Base-by-base conservation (phyloP, 1,139 yeast genomes). In the Pichia sp. region DNA sequence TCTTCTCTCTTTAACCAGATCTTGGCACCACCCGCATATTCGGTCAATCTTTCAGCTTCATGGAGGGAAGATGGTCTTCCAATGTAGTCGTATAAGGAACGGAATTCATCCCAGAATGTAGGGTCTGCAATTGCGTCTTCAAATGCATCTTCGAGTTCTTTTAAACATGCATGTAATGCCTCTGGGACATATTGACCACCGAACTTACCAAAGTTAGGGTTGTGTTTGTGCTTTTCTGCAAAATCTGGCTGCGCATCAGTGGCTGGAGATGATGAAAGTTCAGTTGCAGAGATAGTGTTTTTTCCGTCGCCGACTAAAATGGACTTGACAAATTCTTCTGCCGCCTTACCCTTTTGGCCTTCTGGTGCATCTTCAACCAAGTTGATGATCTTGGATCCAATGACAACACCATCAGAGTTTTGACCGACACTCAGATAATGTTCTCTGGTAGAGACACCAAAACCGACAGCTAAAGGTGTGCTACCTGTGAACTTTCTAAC, bases 121-220 rank as follows among this genome's bases (percentile, higher is more conserved):
- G 87, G 91, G 60, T 91, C 97, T 25, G 88, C 86, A 45, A 79
- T 77, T 14, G 96, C 96, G 31, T 69, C 72, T 57, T 83, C 88
- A 58, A 88, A 93, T 7, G 87, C 96, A 40, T 60, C 67, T 64
- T 91, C 97, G 42, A 93, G 72, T 62, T 93, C 95, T 44, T 77
- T 74, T 48, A 91, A 70, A 67, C 97, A 91, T 30, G 94, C 74
- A 60, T 88, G 93, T 53, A 91, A 67, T 18, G 95, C 88, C 65
- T 91, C 99, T 30, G 99, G 99, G 24, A 93, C 97, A 56, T 84
- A 91, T 64, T 91, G 98, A 41, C 99, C 99, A 59, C 99, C 99
- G 56, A 86, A 93, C 37, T 79, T 88, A 53, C 98, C 99, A 52
- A 88, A 91, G 47, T 82, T 72, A 31, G 87, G 77, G 47, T 78